Evolutionary conservation across 495 filamentous ascomycete species (phyloP).

Genomic region (Daldinia decipiens): DNA sequence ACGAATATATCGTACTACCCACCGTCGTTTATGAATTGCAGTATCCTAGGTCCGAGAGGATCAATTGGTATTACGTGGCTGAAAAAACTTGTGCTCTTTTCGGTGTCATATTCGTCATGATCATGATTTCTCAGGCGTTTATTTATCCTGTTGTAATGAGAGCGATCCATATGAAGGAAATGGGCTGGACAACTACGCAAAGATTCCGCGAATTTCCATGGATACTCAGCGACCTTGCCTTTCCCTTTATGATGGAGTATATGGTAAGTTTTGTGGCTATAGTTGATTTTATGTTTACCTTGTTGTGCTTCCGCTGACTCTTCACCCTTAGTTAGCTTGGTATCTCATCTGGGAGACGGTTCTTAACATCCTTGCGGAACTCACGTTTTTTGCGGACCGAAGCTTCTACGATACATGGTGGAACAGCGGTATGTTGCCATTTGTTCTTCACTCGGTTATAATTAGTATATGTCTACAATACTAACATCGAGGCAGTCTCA

Average conservation of each 20-base stretch:
- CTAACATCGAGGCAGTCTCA: constrained; percentile 50
- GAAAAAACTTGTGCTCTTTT: constrained; percentile 75
- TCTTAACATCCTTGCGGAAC: constrained; percentile 77
- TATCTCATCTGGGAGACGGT: constrained; percentile 86
- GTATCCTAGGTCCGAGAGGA: constrained; percentile 73
- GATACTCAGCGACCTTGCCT: constrained; percentile 74
- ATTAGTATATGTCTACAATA: background rate
- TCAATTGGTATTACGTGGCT: constrained; percentile 76
- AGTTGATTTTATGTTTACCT: background rate
- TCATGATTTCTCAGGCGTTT: constrained; percentile 64
- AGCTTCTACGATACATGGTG: constrained; percentile 82
- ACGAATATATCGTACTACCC: constrained; percentile 76
- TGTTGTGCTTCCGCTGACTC: constrained; percentile 1
- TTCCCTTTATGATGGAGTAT: constrained; percentile 81
- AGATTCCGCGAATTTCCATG: constrained; percentile 74
- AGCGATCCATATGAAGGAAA: constrained; percentile 70
- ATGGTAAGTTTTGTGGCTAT: constrained; percentile 52
- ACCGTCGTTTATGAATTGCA: constrained; percentile 81
- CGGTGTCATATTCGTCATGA: constrained; percentile 73
- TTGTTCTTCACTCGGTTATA: background rate
- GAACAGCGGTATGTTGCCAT: constrained; percentile 55
- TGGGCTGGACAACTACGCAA: constrained; percentile 65
- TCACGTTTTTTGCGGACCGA: constrained; percentile 79
- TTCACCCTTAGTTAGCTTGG: constrained; percentile 58
- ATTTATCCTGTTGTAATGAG: constrained; percentile 76